Percentiles rank a stretch among this genome's conserved stretches.
Evolutionary conservation across 257 asterid species (phyloP).

Genomic region (Cinchona pubescens): DNA sequence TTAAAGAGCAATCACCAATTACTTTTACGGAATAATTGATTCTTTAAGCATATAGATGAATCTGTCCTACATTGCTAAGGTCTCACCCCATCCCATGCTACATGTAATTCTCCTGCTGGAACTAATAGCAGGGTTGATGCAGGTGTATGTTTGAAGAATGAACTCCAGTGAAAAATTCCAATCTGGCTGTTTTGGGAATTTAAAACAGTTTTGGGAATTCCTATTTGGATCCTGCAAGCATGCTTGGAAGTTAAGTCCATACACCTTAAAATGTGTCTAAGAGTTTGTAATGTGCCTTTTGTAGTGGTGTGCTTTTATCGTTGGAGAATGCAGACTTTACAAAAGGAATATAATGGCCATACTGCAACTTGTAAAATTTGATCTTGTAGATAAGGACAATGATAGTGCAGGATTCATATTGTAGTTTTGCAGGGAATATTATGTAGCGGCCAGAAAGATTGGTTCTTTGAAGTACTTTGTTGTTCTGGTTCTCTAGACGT

Average conservation of each 20-base stretch:
- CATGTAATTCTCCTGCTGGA: background rate
- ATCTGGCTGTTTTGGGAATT: too few relatives aligned
- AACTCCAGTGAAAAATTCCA: background rate
- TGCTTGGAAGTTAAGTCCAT: too few relatives aligned
- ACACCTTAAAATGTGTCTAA: background rate
- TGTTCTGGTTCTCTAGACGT: background rate
- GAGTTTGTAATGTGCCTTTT: background rate
- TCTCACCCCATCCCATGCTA: background rate
- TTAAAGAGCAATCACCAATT: background rate
- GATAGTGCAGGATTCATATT: background rate
- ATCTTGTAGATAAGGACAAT: background rate
- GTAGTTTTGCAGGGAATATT: background rate
- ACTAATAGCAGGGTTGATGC: background rate
- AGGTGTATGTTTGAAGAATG: background rate
- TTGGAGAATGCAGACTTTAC: background rate
- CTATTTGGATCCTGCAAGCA: background rate
- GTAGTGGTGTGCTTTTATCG: too few relatives aligned
- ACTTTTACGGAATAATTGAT: background rate
- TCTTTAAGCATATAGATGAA: background rate
- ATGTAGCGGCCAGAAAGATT: background rate
- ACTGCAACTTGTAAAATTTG: background rate
- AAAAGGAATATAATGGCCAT: too few relatives aligned
- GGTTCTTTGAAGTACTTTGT: background rate
- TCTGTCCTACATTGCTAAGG: background rate
- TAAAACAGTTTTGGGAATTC: background rate